Conservation (phyloP, 108 stramenopile genomes). For the Hondaea fermentalgiana region DNA sequence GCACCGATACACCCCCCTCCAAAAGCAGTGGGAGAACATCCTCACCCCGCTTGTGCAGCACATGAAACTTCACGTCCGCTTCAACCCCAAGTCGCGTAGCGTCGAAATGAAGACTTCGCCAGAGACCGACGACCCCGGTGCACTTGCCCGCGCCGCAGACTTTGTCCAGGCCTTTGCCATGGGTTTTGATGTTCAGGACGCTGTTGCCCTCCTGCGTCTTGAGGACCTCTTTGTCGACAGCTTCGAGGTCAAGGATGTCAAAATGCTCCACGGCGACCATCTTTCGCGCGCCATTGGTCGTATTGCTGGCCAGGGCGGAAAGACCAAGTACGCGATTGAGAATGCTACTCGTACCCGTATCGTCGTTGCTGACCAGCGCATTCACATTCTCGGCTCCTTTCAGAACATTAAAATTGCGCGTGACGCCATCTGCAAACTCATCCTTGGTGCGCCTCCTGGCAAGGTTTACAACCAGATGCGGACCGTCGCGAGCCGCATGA, state of each 20-base stretch:
- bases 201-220: conserved; percentile 87
- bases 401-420: conserved; percentile 91
- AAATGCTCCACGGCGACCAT: conserved; percentile 87
- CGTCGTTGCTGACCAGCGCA: conserved; percentile 86
- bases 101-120: conserved; percentile 91
- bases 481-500: conserved; percentile 91
- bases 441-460: conserved; percentile 97
- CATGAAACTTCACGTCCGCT: conserved; percentile 86
- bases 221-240: conserved; percentile 96
- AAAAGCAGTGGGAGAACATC: conserved; percentile 79
- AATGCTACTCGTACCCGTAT: conserved; percentile 97
- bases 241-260: conserved; percentile 94
- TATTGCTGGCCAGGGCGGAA: conserved; percentile 95
- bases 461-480: conserved; percentile 99
- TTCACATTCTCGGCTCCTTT: conserved; percentile 89
- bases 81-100: conserved; percentile 88
- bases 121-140: conserved; percentile 74
- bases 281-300: conserved; percentile 92
- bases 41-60: conserved; percentile 85
- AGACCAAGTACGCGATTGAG: conserved; percentile 97
- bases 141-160: conserved; percentile 89
- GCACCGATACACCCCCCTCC: conserved; percentile 84
- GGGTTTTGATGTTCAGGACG: conserved; percentile 97
- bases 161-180: conserved; percentile 94
- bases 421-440: conserved; percentile 95